Evolutionary conservation across 2,329 filamentous ascomycete species (phyloP), one percentile per base, ranked within the genome.

Genomic region (Stagonosporopsis vannaccii): DNA sequence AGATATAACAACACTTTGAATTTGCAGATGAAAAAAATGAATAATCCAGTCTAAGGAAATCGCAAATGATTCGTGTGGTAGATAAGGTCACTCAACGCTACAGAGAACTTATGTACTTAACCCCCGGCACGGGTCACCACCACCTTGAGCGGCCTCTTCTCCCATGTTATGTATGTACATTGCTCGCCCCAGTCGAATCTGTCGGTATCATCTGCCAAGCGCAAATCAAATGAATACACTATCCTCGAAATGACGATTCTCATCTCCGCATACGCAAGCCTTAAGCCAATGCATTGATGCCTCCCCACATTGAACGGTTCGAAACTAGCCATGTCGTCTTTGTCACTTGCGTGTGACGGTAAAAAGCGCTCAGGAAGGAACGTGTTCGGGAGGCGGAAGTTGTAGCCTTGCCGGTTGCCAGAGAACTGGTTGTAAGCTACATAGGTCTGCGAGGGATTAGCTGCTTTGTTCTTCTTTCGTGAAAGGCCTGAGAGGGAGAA

Each of bases 211-310:
- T 67, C 51, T 8, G 37, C 60, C 17, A 63, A 13, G 3, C 3
- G 23, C 1, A 71, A 12, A 60, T 81, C 75, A 51, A 80, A 81
- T 1, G 67, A 65, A 63, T 67, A 80, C 4, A 80, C 28, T 28
- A 80, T 35, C 52, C 75, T 76, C 3, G 77, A 69, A 19, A 81
- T 54, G 2, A 77, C 73, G 2, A 80, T 39, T 3, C 70, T 61
- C 68, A 75, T 72, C 44, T 74, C 70, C 1, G 61, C 66, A 39
- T 70, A 74, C 0, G 74, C 73, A 13, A 70, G 20, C 13, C 62
- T 66, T 56, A 63, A 50, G 0, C 72, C 72, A 7, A 73, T 59
- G 36, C 72, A 75, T 8, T 49, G 61, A 33, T 72, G 61, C 19
- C 70, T 56, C 3, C 72, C 73, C 1, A 65, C 17, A 3, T 56